Conservation (phyloP, 129 eudicot genomes). For the Centrapalus pauciflorus region DNA sequence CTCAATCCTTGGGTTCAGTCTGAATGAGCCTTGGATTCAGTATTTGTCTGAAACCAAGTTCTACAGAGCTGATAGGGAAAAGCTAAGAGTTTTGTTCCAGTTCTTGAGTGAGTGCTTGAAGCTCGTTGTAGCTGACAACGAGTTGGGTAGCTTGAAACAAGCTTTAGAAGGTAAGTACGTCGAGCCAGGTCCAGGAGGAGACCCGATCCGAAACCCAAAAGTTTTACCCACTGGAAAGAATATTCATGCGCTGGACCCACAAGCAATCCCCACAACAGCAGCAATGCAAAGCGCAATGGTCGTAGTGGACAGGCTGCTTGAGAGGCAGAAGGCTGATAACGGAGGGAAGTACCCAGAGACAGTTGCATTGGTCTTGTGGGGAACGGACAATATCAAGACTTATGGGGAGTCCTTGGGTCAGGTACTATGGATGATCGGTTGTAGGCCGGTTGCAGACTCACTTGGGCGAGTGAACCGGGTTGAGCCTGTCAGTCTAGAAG, state of each 20-base stretch:
- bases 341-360: conserved; percentile 98
- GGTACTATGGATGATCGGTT: conserved; percentile 98
- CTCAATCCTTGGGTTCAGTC: conserved; percentile 73
- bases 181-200: conserved; percentile 99
- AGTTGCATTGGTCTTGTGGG: conserved; percentile 96
- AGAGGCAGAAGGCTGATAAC: conserved; percentile 92
- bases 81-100: conserved; percentile 61
- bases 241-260: conserved; percentile 98
- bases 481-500: conserved; percentile 88
- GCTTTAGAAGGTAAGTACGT: conserved; percentile 94
- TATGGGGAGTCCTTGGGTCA: conserved; percentile 98
- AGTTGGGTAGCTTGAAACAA: conserved; percentile 87
- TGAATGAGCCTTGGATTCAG: conserved; percentile 97
- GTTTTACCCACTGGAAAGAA: conserved; percentile 96
- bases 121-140: conserved; percentile 82
- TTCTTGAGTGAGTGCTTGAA: conserved; percentile 84
- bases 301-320: conserved; percentile 89
- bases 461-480: conserved; percentile 90
- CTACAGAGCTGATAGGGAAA: conserved; percentile 86
- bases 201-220: conserved; percentile 96
- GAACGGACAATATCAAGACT: conserved; percentile 96
- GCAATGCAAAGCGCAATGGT: conserved; percentile 96
- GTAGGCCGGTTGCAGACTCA: conserved; percentile 74
- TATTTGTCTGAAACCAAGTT: conserved; percentile 78
- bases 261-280: conserved; percentile 93